A percentile compares a stretch with the other conserved stretches of the same genome.
These are phyloP conservation scores for Cadophora luteo-olivacea DNA, from an alignment of 2,329 filamentous ascomycete genomes.

Conservation along the genomic window DNA sequence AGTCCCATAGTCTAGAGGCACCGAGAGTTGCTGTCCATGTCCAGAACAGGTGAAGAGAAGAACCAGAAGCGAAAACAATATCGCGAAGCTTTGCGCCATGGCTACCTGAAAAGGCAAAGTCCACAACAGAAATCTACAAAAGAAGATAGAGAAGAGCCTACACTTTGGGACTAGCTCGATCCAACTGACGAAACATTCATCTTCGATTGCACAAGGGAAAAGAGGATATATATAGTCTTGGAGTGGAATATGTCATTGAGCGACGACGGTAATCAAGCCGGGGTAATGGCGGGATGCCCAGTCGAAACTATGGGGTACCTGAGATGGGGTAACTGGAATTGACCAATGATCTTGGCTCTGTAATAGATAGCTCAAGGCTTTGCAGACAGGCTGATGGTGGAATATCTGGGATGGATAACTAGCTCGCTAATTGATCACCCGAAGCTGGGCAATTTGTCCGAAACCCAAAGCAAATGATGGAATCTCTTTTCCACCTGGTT, in stretches of 20 bases:
- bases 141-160: neutral
- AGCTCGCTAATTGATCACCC: conserved; percentile 13
- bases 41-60: neutral
- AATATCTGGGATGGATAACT: conserved; percentile 2
- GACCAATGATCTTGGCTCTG: conserved; percentile 23
- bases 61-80: neutral
- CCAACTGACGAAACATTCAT: neutral
- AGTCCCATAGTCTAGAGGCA: conserved; percentile 54
- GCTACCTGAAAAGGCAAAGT: neutral
- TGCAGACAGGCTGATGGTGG: conserved; percentile 2
- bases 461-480: neutral
- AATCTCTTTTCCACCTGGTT: neutral
- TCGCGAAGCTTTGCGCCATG: neutral
- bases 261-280: neutral
- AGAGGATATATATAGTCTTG: neutral
- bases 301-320: conserved; percentile 9
- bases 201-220: neutral
- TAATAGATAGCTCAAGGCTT: conserved; percentile 14
- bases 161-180: neutral
- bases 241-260: neutral
- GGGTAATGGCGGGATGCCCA: conserved; percentile 25
- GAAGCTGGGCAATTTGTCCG: conserved; percentile 11
- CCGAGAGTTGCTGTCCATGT: conserved; percentile 44
- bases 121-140: neutral
- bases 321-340: conserved; percentile 25